Evolutionary conservation across 805 yeast genomes (phyloP).

Genomic region (Tetrapisispora taiwanensis): DNA sequence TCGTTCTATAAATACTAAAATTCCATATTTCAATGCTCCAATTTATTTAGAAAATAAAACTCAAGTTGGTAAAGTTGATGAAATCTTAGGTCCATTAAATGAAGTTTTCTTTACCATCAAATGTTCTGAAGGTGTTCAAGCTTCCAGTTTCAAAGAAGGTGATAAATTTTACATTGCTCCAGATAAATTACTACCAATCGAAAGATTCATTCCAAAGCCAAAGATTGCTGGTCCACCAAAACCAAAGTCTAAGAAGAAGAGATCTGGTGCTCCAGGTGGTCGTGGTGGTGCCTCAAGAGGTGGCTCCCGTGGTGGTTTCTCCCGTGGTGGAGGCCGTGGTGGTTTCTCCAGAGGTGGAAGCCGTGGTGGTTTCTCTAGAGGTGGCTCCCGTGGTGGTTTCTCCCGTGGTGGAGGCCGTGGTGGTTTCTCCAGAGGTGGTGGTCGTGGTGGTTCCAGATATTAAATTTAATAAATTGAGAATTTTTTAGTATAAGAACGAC

Average conservation of each 20-base stretch:
- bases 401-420: constrained; percentile 38
- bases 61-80: constrained; percentile 95
- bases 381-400: constrained; percentile 37
- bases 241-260: constrained; percentile 56
- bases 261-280: constrained; percentile 41
- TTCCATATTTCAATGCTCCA: constrained; percentile 98
- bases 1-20: constrained; percentile 84
- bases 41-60: constrained; percentile 93
- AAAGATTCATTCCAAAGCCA: constrained; percentile 95
- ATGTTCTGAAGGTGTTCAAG: constrained; percentile 93
- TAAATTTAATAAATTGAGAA: not conserved
- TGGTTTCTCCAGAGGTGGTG: constrained; percentile 37
- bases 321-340: constrained; percentile 30
- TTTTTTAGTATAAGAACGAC: not conserved
- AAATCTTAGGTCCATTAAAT: constrained; percentile 92
- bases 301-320: constrained; percentile 34
- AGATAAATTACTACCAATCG: constrained; percentile 90
- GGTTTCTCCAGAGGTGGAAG: constrained; percentile 36
- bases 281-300: constrained; percentile 31
- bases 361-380: constrained; percentile 34
- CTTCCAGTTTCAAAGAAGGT: constrained; percentile 85
- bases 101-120: constrained; percentile 97
- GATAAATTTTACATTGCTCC: constrained; percentile 94
- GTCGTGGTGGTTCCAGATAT: constrained; percentile 23
- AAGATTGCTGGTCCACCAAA: constrained; percentile 77